phyloP scores from a whole-genome alignment of 2,329 filamentous ascomycete species.

The Rhynchosporium agropyri region DNA sequence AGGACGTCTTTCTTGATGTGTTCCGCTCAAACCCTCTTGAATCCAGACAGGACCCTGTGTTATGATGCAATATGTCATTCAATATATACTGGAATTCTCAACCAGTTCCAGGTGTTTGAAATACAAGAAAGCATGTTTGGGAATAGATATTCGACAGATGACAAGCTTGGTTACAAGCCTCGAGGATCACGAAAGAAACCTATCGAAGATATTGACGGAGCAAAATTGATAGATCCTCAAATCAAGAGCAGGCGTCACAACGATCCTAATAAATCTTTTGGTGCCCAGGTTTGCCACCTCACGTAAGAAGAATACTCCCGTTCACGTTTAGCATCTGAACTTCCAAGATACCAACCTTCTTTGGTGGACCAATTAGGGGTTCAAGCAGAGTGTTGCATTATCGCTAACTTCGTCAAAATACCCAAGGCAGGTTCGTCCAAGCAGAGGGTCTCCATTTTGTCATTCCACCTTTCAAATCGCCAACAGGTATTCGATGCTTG shows the following conservation, averaged over 20 bases:
- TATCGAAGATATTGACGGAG: background rate
- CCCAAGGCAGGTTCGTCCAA: conserved; percentile 52
- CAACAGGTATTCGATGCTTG: conserved; percentile 50
- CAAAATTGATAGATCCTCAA: background rate
- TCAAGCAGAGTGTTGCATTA: conserved; percentile 58
- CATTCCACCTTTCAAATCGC: conserved; percentile 53
- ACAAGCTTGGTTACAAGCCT: conserved; percentile 58
- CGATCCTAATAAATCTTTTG: background rate
- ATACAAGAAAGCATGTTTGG: conserved; percentile 61
- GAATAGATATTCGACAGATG: conserved; percentile 56
- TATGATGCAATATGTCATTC: too few species aligned
- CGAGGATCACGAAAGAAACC: background rate
- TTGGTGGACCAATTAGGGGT: conserved; percentile 44
- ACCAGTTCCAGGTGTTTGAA: conserved; percentile 58
- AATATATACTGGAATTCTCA: too few species aligned
- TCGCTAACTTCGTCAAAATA: conserved; percentile 60
- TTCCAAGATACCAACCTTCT: conserved; percentile 30
- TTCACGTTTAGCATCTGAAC: conserved; percentile 47
- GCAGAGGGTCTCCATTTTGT: conserved; percentile 60
- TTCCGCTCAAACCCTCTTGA: too few species aligned
- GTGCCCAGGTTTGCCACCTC: background rate
- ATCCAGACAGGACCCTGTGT: too few species aligned
- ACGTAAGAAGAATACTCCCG: background rate
- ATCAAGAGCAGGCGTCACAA: background rate
- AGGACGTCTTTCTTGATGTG: conserved; percentile 58